Conservation (phyloP, 1,284 basidiomycete species). For the Boletus smithii region DNA sequence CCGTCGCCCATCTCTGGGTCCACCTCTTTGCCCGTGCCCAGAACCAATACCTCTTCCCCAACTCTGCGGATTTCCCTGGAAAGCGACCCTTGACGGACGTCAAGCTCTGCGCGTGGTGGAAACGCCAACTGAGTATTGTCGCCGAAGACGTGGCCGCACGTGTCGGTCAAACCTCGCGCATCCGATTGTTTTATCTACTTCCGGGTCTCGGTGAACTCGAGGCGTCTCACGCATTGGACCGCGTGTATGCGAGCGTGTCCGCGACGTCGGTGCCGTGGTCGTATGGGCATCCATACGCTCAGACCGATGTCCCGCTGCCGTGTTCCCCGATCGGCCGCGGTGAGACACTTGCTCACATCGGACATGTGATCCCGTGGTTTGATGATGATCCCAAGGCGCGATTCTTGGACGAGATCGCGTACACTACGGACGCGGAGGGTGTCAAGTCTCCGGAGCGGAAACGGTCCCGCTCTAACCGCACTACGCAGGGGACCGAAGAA, state of each 20-base stretch:
- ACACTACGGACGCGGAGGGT: conserved; percentile 58
- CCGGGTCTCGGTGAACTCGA: conserved; percentile 73
- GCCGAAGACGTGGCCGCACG: conserved; percentile 33
- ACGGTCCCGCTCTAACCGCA: conserved; percentile 37
- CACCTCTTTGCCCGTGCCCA: conserved; percentile 93
- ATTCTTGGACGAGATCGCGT: conserved; percentile 84
- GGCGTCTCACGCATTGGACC: conserved; percentile 59
- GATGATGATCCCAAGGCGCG: conserved; percentile 92
- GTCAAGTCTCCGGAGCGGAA: conserved; percentile 61
- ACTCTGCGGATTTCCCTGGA: conserved; percentile 69
- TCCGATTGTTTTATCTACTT: conserved; percentile 62
- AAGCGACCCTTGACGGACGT: conserved; percentile 82
- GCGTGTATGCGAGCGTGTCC: conserved; percentile 32
- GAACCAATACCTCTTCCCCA: conserved; percentile 91
- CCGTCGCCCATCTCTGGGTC: conserved; percentile 61
- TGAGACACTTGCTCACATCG: conserved; percentile 52
- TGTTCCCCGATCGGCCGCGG: conserved; percentile 22
- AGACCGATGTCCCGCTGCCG: conserved; percentile 49
- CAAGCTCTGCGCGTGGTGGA: conserved; percentile 92
- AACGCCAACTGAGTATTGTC: conserved; percentile 61
- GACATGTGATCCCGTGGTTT: conserved; percentile 79
- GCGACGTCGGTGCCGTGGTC: conserved; percentile 44
- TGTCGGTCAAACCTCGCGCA: no score
- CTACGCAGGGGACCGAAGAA: conserved; percentile 21
- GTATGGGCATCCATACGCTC: conserved; percentile 76